Base-by-base conservation (phyloP, 805 yeast genomes). In the Metschnikowia lunata region DNA sequence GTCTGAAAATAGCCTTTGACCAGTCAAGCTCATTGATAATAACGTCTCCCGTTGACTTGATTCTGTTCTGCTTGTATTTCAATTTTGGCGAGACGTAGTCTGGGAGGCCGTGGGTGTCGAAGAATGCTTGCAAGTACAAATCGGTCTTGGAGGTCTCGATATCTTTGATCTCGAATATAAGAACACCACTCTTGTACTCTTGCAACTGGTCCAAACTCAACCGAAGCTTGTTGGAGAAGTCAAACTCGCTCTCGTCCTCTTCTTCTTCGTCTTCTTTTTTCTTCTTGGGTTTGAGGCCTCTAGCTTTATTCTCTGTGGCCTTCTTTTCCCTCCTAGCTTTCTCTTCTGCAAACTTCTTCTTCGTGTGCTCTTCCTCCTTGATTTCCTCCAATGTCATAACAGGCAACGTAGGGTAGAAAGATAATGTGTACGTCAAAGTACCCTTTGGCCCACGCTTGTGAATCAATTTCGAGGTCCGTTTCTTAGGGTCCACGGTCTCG, bases 391-490 rank as follows among this genome's bases (percentile, higher is more conserved):
- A 81, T 31, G 88, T 78, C 69, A 82, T 72, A n/a, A 90, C 84
- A 7, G 90, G 88, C 42, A 85, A 63, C 10, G 83, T 67, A 29
- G 99, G 99, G 67, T 80, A 90, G 72, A 91, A 93, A 1, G 95
- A 78, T 44, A 86, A 68, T 5, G 80, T 73, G 63, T 88, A 93
- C 5, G 79, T 75, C 30, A 93, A 71, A 23, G 75, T 65, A 61
- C 99, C 99, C 69, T 84, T 85, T 29, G 93, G 80, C n/a, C 91
- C 88, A 57, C 82, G 85, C 62, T 79, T 84, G 57, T 79, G 78
- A 36, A 85, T 78, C 52, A 93, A 71, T 52, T 79, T 78, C 40
- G 83, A 83, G 4, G 72, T 72, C 55, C 83, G 77, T 48, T 75
- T 67, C 42, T 79, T 78, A 8, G 75, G 70, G 50, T 81, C 82